Conservation (phyloP, 164 flowering plant genomes). For the Stephania cephalantha region DNA sequence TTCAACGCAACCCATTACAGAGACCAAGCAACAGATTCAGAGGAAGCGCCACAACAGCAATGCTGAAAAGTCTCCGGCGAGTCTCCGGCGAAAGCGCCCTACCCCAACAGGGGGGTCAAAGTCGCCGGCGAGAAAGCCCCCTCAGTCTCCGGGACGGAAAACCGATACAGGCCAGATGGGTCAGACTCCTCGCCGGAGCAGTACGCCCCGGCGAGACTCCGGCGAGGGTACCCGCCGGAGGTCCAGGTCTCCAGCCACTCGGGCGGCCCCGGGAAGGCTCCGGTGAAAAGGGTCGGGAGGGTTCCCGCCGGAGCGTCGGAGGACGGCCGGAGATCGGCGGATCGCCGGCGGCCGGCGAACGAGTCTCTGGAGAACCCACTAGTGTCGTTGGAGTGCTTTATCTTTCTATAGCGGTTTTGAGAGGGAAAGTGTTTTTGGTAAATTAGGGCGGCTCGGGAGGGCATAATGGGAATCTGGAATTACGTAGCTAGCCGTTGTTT, state of each 20-base stretch:
- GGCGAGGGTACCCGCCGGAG: slow-evolving; percentile 42
- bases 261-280: slow-evolving; percentile 29
- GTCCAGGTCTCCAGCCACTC: slow-evolving; percentile 51
- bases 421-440: background rate
- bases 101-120: slow-evolving; percentile 7
- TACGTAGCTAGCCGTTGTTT: slow-evolving; percentile 5
- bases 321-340: background rate
- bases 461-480: background rate
- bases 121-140: slow-evolving; percentile 30
- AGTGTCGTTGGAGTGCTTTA: slow-evolving; percentile 64
- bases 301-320: slow-evolving; percentile 23
- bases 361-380: slow-evolving; percentile 56
- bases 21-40: slow-evolving; percentile 27
- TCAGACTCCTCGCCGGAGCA: background rate
- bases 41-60: slow-evolving; percentile 20
- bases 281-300: slow-evolving; percentile 25
- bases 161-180: background rate
- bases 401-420: slow-evolving; percentile 30
- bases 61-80: slow-evolving; percentile 28
- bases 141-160: slow-evolving; percentile 21
- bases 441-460: background rate
- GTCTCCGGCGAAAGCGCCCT: slow-evolving; percentile 24
- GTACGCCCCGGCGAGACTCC: slow-evolving; percentile 22
- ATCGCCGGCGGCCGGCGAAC: slow-evolving; percentile 6
- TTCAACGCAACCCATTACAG: slow-evolving; percentile 30